phyloP scores from a whole-genome alignment of 1,284 basidiomycete species.

The Paramarasmius palmivorus region DNA sequence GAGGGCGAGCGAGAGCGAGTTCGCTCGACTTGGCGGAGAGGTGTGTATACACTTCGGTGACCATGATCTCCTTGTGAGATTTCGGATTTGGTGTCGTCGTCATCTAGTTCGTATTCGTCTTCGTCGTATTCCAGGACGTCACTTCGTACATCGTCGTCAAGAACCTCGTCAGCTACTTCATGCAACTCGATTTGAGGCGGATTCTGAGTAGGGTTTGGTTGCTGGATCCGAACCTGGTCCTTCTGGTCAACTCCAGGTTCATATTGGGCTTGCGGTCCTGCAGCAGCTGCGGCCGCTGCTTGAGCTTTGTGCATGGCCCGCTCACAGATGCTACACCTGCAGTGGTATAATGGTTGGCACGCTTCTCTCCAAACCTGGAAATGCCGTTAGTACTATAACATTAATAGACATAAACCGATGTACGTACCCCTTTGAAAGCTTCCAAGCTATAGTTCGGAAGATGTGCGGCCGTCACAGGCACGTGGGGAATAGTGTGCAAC shows the following conservation, averaged over 20 bases:
- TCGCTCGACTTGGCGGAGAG: too few relatives aligned
- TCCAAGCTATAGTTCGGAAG: constrained; percentile 64
- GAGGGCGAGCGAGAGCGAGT: too few relatives aligned
- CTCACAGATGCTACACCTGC: constrained; percentile 69
- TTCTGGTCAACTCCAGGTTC: constrained; percentile 4
- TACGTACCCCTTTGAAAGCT: constrained; percentile 54
- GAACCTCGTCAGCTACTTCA: constrained; percentile 16
- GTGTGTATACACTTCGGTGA: too few relatives aligned
- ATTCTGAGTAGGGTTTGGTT: not conserved
- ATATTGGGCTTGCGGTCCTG: constrained; percentile 22
- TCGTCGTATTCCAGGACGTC: not conserved
- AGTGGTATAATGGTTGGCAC: constrained; percentile 67
- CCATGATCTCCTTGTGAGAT: too few relatives aligned
- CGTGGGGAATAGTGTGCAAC: constrained; percentile 63
- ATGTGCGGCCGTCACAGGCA: constrained; percentile 60
- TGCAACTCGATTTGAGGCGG: constrained; percentile 21
- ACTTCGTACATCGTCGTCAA: constrained; percentile 22
- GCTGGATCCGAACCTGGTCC: not conserved
- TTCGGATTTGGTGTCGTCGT: not conserved
- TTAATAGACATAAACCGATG: not conserved
- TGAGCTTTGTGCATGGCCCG: constrained; percentile 54
- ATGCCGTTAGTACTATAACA: not conserved
- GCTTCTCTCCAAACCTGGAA: constrained; percentile 71
- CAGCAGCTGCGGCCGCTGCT: constrained; percentile 34
- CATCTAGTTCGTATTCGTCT: constrained; percentile 5